Evolutionary conservation across 768 basidiomycete genomes (phyloP), one percentile per base, ranked within the genome.

Genomic region (Stropharia rugosoannulata): DNA sequence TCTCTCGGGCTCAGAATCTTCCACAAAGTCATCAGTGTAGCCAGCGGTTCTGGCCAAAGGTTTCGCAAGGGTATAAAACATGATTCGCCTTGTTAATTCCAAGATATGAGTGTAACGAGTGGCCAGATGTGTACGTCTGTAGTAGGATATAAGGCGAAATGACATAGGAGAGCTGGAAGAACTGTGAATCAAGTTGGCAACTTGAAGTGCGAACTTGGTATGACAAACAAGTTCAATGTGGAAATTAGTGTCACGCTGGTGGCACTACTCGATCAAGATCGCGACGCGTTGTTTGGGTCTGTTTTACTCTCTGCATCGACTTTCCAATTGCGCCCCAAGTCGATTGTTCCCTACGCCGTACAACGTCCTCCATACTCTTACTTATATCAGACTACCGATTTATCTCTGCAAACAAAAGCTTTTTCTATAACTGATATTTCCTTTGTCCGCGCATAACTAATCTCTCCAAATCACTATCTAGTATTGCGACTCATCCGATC

Each of bases 1-100:
- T 54, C 86, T 75, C 66, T 90, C 88, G 16, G 86, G 87, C 66
- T 89, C 89, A 0, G 87, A 89, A 68, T 90, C 88, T 27, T 81
- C 83, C 4, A 89, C 78, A 32, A 81, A 59, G 54, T 83, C 82
- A 29, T 63, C 62, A n/a, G 42, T 36, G 48, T 22, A 22, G 36
- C 40, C 25, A 45, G 27, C 39, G 57, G 22, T 19, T 29, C 29
- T 32, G 29, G 29, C 29, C 29, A 25, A n/a, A 32, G 35, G 35
- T 12, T 32, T 54, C n/a, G 29, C 36, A 45, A 55, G 47, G n/a
- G 18, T 4, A 11, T 19, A 29, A 22, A 49, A 25, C 52, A 59
- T 57, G 25, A 41, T 22, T 5, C 42, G 29, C 15, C 38, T 40
- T 12, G 27, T 32, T 9, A 13, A 42, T 10, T 43, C 3, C 12